Conservation (phyloP, 192 early-diverging fungal genomes). For the Fimicolochytrium jonesii region DNA sequence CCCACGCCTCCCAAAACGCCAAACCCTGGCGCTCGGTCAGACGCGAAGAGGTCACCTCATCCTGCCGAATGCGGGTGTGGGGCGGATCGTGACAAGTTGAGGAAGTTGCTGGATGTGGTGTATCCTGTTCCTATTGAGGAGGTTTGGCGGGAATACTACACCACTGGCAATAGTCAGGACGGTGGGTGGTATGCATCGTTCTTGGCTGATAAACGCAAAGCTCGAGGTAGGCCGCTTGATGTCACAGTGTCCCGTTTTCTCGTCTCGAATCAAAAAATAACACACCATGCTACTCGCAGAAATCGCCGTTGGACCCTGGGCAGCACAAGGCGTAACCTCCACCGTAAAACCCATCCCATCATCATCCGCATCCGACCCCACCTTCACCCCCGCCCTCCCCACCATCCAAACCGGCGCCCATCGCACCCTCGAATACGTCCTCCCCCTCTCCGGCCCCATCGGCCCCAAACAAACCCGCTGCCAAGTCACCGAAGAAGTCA, state of each 20-base stretch:
- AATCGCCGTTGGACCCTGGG: conserved; percentile 8
- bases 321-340: neutral
- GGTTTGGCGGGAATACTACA: conserved; percentile 7
- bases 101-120: conserved; percentile 1
- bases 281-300: no score
- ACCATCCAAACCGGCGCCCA: neutral
- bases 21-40: neutral
- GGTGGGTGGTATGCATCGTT: conserved; percentile 10
- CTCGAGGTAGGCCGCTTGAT: no score
- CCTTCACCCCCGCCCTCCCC: neutral
- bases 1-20: neutral
- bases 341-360: neutral
- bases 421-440: conserved; percentile 19
- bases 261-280: no score
- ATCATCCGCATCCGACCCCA: neutral
- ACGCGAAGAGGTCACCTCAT: neutral
- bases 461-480: conserved; percentile 25
- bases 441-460: conserved; percentile 19
- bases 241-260: no score
- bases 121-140: conserved; percentile 8
- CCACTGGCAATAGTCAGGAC: neutral
- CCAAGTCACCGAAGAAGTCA: conserved; percentile 5
- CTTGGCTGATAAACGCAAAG: conserved; percentile 13
- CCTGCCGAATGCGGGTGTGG: conserved; percentile 1
- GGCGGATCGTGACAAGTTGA: conserved; percentile 7